Evolutionary conservation across 225 moss, liverwort and hornwort species (phyloP), one percentile per base, ranked within the genome.

Genomic region (Anthoceros angustus): DNA sequence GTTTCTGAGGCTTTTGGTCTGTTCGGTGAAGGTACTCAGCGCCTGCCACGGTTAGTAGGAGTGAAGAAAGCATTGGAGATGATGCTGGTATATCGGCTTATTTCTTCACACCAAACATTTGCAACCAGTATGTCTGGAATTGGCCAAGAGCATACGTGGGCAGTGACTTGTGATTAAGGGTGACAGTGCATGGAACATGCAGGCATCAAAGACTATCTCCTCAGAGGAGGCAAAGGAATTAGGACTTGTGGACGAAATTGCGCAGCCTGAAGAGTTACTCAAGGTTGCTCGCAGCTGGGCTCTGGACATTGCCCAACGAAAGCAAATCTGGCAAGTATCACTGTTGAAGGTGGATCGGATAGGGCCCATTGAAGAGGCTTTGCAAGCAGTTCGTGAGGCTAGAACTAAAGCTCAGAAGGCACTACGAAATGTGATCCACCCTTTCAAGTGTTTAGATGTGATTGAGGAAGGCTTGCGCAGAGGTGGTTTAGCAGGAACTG

Each of bases 31-130:
- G 92, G 92, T 40, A 92, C 92, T 73, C 84, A 83, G 39, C 78
- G 92, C 49, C 85, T 92, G 70, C 92, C 92, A 70, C 92, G 92
- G 61, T 85, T 92, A 63, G 85, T 92, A 63, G 92, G 92, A 67
- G 81, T 86, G 24, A 50, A 25, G 5, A 85, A 83, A 74, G 92
- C 88, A 66, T 72, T 92, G 61, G 92, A 92, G 24, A 92, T 92
- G 92, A 85, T 92, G 92, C 76, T 92, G 86, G 92, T 92, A 82
- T 42, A 73, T 73, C 72, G 38, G 62, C 64, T 48, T 4, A 40
- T n/a, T 39, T 25, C 63, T 24, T 2, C 63, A 26, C 43, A 0
- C 45, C 39, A 69, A 39, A 23, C 41, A 10, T 42, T 23, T 23
- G 15, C 23, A 42, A 7, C 15, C 12, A 15, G 18, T 4, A 42